Percentiles rank a stretch among this genome's conserved stretches.
These are phyloP conservation scores for Botrytis pseudocinerea DNA, from an alignment of 2,329 filamentous ascomycete species.

Conservation along the genomic window DNA sequence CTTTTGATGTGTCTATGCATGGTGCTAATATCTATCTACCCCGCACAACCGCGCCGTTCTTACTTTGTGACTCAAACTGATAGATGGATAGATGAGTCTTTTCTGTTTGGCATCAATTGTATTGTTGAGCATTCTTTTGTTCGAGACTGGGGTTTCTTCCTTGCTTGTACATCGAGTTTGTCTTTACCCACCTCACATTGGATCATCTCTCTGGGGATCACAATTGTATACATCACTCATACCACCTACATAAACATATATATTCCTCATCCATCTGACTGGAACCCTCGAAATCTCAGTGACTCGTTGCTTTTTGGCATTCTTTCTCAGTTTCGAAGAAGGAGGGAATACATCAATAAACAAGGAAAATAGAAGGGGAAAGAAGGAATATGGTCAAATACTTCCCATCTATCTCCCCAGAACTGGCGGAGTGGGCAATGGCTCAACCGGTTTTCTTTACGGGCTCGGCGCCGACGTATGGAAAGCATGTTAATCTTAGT, in stretches of 20 bases:
- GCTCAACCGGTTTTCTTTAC: conserved; percentile 74
- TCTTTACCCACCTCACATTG: neutral
- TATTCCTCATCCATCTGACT: neutral
- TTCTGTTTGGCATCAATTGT: neutral
- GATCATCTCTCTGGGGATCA: neutral
- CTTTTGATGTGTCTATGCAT: neutral
- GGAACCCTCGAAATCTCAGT: neutral
- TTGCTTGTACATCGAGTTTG: neutral
- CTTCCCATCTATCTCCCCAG: conserved; percentile 53
- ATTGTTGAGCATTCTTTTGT: neutral
- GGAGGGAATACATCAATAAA: neutral
- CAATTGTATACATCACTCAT: neutral
- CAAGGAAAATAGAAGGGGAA: neutral
- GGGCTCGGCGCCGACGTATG: conserved; percentile 67
- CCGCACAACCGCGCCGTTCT: neutral
- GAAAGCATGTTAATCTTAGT: conserved; percentile 71
- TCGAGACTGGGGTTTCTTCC: neutral
- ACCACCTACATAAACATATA: neutral
- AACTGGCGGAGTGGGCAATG: conserved; percentile 64
- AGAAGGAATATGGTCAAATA: conserved; percentile 13
- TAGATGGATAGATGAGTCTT: neutral
- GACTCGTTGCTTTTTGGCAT: neutral
- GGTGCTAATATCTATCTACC: neutral
- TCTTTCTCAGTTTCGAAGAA: too few relatives aligned
- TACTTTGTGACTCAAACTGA: neutral